A percentile compares a stretch with the other conserved stretches of the same genome.
phyloP scores from a whole-genome alignment of 192 early-diverging fungal genomes.

The Obelidium mucronatum region DNA sequence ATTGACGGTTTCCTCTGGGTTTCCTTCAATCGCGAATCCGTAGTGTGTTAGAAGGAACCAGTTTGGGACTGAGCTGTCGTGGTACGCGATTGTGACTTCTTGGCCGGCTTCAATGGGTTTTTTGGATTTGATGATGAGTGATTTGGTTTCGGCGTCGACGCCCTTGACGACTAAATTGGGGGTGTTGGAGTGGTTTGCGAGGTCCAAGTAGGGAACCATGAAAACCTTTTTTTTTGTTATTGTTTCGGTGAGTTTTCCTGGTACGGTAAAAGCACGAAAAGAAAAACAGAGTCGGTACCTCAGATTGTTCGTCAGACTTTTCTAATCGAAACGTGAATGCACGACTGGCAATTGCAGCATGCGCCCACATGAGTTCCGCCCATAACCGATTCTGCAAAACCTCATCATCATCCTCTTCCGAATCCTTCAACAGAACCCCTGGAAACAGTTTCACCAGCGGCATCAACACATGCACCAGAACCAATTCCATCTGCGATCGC shows the following conservation, averaged over 20 bases:
- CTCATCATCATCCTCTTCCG: neutral
- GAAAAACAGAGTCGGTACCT: too few species aligned
- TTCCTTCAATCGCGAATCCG: conserved; percentile 25
- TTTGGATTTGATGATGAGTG: conserved; percentile 13
- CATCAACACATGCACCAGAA: conserved; percentile 11
- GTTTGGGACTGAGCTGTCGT: conserved; percentile 15
- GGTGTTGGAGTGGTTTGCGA: conserved; percentile 22
- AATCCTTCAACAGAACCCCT: neutral
- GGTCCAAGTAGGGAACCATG: conserved; percentile 12
- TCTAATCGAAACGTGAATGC: conserved; percentile 19
- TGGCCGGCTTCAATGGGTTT: conserved; percentile 6
- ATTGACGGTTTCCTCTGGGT: conserved; percentile 16
- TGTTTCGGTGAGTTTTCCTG: too few species aligned
- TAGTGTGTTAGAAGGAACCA: conserved; percentile 22
- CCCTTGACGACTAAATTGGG: conserved; percentile 20
- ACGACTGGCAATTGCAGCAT: conserved; percentile 11
- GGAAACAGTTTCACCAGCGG: conserved; percentile 1
- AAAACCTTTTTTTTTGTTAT: too few species aligned
- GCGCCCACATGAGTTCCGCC: conserved; percentile 20
- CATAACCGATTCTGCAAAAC: neutral
- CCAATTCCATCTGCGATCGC: conserved; percentile 16
- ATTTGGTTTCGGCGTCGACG: neutral
- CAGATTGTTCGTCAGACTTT: conserved; percentile 5
- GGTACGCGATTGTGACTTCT: conserved; percentile 31
- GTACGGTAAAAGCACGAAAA: too few species aligned